Base-by-base conservation (phyloP, 164 flowering plant genomes). In the Kingdonia uniflora region DNA sequence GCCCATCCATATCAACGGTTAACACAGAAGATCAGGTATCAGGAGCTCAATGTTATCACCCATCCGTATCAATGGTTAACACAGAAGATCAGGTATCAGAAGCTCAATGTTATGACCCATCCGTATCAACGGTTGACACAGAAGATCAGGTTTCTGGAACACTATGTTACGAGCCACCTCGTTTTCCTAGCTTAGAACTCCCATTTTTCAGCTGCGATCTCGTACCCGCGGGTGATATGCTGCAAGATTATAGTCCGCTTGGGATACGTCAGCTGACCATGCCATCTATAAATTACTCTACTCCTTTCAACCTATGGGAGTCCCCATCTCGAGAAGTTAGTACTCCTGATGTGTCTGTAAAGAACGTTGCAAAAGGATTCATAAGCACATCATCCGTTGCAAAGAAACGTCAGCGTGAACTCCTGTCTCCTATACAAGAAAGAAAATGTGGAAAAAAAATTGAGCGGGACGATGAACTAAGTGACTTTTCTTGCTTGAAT, bases 141-240 rank as follows among this genome's bases (percentile, higher is more conserved):
- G 72, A 73, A 55, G 55, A 73, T 55, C 65, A 65, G 22, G 83
- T 72, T 46, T 52, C 73, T 2, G 90, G 81, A 58, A 59, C 71
- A 57, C 67, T 94, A 23, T 87, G 65, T 57, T 94, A 94, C 67
- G 97, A 94, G 60, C 92, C 97, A 49, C 97, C 97, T 58, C 96
- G 88, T 19, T 82, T 89, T 67, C 99, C 99, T 37, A 82, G 91
- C 59, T 58, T 82, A 65, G 97, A 94, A 44, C 62, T 94, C 58
- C 99, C 99, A 8, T 94, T 89, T 62, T 73, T 85, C 49, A 86
- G 95, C 72, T 94, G 99, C 77, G 97, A 94, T 75, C 95, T 94
- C 54, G 58, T 77, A 64, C 80, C 75, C 55, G 73, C 85, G 49
- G 81, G 88, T 66, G 97, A 86, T 49, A 63, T 63, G 70, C 94